phyloP scores from a whole-genome alignment of 345 rosid genomes.

The Heritiera fomes region DNA sequence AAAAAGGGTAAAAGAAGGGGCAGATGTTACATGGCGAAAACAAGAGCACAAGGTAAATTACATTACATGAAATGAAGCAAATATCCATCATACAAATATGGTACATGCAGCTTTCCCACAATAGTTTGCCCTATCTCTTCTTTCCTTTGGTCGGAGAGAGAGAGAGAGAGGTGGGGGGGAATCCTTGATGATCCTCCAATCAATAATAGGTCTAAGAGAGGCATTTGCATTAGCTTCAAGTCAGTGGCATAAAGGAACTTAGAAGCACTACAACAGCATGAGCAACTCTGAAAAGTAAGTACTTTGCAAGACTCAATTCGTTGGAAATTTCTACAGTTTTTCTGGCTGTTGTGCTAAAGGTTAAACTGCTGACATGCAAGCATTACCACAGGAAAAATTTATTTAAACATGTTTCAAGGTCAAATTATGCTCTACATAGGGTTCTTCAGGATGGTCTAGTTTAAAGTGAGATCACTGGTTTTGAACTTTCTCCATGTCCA shows the following conservation, averaged over 20 bases:
- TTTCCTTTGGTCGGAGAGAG: background rate
- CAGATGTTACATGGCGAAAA: background rate
- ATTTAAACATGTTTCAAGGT: background rate
- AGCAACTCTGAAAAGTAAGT: background rate
- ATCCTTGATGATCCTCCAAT: background rate
- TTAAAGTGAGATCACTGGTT: background rate
- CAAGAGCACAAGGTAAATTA: background rate
- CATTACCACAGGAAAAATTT: no score
- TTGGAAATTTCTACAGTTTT: background rate
- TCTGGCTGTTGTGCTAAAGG: background rate
- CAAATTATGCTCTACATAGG: background rate
- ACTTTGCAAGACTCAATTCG: background rate
- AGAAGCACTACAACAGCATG: background rate
- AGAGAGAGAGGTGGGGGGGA: background rate
- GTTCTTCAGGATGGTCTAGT: background rate
- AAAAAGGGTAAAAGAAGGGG: conserved; percentile 4
- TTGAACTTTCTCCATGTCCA: background rate
- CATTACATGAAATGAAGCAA: background rate
- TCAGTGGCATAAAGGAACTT: background rate
- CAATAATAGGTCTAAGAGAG: background rate
- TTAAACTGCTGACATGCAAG: background rate
- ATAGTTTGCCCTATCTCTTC: background rate
- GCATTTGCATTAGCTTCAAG: background rate
- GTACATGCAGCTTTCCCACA: background rate
- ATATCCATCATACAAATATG: background rate